phyloP scores from a whole-genome alignment of 2,329 filamentous ascomycete species.

The Camillea tinctor region DNA sequence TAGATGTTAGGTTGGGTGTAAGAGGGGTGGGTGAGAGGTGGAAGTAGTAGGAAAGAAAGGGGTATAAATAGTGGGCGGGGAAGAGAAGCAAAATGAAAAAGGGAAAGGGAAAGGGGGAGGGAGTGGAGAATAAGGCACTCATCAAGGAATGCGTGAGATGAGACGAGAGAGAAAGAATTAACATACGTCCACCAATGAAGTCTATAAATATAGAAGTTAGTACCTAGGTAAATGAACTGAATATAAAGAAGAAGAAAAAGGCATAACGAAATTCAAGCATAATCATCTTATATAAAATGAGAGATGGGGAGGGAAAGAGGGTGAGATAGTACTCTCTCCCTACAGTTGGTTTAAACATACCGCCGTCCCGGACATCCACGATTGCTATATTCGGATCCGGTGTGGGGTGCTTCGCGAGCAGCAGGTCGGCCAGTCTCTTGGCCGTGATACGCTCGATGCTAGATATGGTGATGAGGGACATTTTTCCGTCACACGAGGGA shows the following conservation, averaged over 20 bases:
- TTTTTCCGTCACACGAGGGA: too few relatives aligned
- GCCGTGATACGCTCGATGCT: slow-evolving; percentile 67
- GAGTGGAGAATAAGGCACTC: too few relatives aligned
- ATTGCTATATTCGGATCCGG: slow-evolving; percentile 59
- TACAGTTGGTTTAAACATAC: slow-evolving; percentile 48
- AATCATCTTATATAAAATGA: too few relatives aligned
- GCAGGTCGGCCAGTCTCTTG: slow-evolving; percentile 63
- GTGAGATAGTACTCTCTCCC: not conserved
- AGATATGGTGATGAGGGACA: slow-evolving; percentile 46
- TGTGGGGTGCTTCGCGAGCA: slow-evolving; percentile 50
- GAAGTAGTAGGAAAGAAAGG: too few relatives aligned
- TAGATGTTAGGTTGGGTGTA: too few relatives aligned
- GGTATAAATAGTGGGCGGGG: too few relatives aligned
- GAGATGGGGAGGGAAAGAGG: not conserved
- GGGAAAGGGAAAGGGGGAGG: too few relatives aligned
- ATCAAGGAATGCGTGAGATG: not conserved
- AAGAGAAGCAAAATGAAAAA: too few relatives aligned
- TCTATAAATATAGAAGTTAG: slow-evolving; percentile 50
- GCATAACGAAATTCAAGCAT: too few relatives aligned
- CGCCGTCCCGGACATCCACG: slow-evolving; percentile 85
- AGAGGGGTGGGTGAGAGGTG: too few relatives aligned
- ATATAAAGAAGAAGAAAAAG: too few relatives aligned
- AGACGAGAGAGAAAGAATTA: not conserved
- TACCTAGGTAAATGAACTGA: not conserved
- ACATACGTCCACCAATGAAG: slow-evolving; percentile 71